phyloP scores from a whole-genome alignment of 768 basidiomycete genomes.

The Boletus reticulatus region DNA sequence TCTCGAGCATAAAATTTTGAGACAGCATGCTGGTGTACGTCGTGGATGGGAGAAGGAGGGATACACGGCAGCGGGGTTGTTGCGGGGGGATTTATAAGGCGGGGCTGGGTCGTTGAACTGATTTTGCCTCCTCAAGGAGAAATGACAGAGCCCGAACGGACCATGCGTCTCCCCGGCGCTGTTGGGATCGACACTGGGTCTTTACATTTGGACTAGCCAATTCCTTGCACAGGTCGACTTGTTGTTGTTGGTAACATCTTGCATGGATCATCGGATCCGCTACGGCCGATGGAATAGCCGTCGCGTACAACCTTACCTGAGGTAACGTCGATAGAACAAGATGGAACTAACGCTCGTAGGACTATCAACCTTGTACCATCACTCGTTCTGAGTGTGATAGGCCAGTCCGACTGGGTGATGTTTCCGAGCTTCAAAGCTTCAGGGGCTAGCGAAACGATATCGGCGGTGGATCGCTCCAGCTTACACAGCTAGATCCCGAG shows the following conservation, averaged over 20 bases:
- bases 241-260: no score
- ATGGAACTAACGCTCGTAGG: no score
- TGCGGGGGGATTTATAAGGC: slow-evolving; percentile 10
- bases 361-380: neutral
- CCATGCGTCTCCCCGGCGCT: no score
- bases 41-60: slow-evolving; percentile 8
- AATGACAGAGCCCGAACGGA: no score
- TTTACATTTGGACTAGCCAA: no score
- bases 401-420: no score
- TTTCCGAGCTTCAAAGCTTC: neutral
- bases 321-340: neutral
- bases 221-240: no score
- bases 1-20: slow-evolving; percentile 64
- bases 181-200: no score
- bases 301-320: no score
- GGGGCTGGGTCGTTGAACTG: neutral
- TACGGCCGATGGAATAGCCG: neutral
- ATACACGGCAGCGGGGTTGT: neutral
- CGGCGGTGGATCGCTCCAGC: neutral
- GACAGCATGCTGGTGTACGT: slow-evolving; percentile 43
- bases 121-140: neutral
- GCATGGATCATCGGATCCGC: no score
- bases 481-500: neutral
- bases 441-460: neutral
- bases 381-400: no score